These are phyloP conservation scores for Mycena sp. DNA, from an alignment of 1,284 basidiomycete species.

Conservation along the genomic window DNA sequence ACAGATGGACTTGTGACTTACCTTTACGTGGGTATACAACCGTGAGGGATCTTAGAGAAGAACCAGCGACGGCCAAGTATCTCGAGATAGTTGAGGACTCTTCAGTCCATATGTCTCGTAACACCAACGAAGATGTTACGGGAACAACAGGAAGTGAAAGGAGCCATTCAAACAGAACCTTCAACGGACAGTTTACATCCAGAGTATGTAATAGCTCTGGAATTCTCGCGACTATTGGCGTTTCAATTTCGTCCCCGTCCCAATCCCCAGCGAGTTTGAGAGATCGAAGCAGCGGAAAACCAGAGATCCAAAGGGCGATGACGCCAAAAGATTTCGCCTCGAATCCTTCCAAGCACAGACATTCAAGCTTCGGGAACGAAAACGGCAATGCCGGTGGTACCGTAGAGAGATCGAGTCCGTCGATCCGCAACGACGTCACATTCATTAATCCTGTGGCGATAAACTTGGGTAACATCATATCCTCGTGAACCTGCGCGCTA, in stretches of 20 bases:
- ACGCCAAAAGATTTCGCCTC: background rate
- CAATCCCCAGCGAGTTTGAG: constrained; percentile 3
- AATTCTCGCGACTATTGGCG: background rate
- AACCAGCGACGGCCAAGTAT: background rate
- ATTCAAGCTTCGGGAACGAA: background rate
- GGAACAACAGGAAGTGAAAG: background rate
- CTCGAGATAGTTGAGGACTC: background rate
- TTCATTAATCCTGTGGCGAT: background rate
- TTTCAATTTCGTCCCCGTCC: background rate
- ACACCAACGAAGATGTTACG: background rate
- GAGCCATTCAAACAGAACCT: background rate
- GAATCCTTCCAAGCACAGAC: background rate
- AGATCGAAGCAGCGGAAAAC: background rate
- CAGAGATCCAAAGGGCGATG: background rate
- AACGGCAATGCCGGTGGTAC: background rate
- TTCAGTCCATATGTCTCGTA: constrained; percentile 8
- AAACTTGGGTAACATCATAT: background rate
- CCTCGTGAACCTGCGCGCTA: no score
- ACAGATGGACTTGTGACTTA: background rate
- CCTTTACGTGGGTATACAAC: constrained; percentile 6
- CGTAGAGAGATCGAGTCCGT: background rate
- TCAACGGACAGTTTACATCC: constrained; percentile 7
- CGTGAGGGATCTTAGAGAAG: background rate
- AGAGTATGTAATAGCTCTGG: background rate
- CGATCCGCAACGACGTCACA: constrained; percentile 1